Conservation (phyloP, 805 yeast genomes). For the Metschnikowia bowlesiae region DNA sequence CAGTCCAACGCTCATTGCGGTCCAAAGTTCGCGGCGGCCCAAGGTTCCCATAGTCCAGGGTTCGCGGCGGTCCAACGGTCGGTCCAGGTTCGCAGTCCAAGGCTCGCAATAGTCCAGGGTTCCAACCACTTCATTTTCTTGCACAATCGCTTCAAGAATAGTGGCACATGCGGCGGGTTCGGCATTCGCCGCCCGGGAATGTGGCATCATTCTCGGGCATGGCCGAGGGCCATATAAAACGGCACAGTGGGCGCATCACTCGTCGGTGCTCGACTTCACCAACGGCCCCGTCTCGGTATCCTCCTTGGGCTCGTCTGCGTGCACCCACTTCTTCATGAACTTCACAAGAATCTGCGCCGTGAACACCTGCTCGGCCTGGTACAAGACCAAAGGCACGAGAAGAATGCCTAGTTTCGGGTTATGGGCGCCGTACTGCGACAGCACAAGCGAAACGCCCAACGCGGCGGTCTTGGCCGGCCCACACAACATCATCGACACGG, state of each 20-base stretch:
- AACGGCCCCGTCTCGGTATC: slow-evolving; percentile 16
- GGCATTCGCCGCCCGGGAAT: too few relatives aligned
- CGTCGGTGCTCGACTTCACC: not conserved
- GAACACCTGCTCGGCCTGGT: slow-evolving; percentile 83
- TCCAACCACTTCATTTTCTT: too few relatives aligned
- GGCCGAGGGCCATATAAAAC: too few relatives aligned
- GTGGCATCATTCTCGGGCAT: too few relatives aligned
- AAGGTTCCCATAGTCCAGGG: too few relatives aligned
- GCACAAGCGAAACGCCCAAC: slow-evolving; percentile 76
- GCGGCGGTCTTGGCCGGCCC: slow-evolving; percentile 96
- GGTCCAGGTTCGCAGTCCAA: too few relatives aligned
- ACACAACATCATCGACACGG: slow-evolving; percentile 77
- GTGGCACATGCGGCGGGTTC: too few relatives aligned
- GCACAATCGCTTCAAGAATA: too few relatives aligned
- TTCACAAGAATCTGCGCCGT: slow-evolving; percentile 71
- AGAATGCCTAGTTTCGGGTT: slow-evolving; percentile 63
- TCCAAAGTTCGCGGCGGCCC: too few relatives aligned
- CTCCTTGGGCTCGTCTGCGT: slow-evolving; percentile 25
- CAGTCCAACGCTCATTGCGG: not conserved
- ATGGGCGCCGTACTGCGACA: slow-evolving; percentile 70
- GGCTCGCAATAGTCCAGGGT: too few relatives aligned
- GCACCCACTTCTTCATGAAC: slow-evolving; percentile 67
- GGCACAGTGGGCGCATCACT: not conserved
- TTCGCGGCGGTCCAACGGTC: too few relatives aligned
- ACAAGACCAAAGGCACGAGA: slow-evolving; percentile 77